phyloP scores from a whole-genome alignment of 192 early-diverging fungal species.

The Podila horticola region DNA sequence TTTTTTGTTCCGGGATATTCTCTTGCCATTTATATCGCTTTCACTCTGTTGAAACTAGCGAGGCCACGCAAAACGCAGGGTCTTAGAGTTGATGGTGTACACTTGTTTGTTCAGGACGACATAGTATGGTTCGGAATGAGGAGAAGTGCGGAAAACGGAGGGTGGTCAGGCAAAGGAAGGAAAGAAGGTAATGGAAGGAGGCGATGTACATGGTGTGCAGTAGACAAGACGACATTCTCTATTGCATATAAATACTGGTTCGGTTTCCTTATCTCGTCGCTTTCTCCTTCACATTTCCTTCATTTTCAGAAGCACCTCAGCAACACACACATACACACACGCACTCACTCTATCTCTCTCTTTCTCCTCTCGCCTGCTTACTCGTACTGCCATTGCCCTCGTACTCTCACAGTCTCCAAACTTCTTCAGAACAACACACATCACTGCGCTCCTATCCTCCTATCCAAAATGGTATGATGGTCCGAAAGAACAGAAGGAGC shows the following conservation, averaged over 20 bases:
- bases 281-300: neutral
- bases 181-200: too few relatives aligned
- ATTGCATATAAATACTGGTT: neutral
- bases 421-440: neutral
- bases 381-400: neutral
- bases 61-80: too few relatives aligned
- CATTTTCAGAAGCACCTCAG: neutral
- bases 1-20: slow-evolving; percentile 1
- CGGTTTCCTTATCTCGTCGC: neutral
- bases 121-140: too few relatives aligned
- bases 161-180: too few relatives aligned
- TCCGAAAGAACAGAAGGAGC: neutral
- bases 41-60: too few relatives aligned
- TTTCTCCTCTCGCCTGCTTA: neutral
- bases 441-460: neutral
- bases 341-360: neutral
- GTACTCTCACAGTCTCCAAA: neutral
- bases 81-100: too few relatives aligned
- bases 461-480: neutral
- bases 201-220: too few relatives aligned
- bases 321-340: neutral
- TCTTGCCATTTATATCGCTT: neutral
- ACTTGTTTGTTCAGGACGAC: too few relatives aligned
- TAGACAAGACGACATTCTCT: too few relatives aligned
- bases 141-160: too few relatives aligned